phyloP scores from a whole-genome alignment of 164 flowering plant species.

The Houttuynia cordata region DNA sequence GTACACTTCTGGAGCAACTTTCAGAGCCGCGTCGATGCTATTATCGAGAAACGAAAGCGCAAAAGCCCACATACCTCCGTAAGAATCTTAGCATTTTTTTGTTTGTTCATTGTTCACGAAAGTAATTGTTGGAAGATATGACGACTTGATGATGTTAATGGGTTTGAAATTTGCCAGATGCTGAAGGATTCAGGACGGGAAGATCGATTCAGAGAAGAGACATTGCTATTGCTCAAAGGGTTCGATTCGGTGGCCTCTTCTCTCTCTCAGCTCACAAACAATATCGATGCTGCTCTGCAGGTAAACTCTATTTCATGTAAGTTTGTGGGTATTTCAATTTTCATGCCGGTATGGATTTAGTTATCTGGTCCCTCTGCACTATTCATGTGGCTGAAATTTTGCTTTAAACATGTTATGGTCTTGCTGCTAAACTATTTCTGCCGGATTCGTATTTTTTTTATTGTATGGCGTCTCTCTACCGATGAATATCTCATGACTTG shows the following conservation, averaged over 20 bases:
- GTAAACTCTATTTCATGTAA: constrained; percentile 12
- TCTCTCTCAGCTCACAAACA: constrained; percentile 54
- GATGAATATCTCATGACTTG: too few relatives aligned
- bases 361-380: neutral
- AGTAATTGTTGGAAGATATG: neutral
- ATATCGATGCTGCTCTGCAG: constrained; percentile 65
- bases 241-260: constrained; percentile 70
- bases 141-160: neutral
- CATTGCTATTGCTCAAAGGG: constrained; percentile 73
- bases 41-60: constrained; percentile 37
- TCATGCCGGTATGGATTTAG: neutral
- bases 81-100: constrained; percentile 3
- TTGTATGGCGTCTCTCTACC: too few relatives aligned
- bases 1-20: constrained; percentile 64
- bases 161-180: neutral
- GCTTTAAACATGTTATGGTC: too few relatives aligned
- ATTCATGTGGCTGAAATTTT: neutral
- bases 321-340: neutral
- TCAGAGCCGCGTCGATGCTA: constrained; percentile 40
- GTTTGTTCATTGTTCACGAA: neutral
- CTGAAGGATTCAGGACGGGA: constrained; percentile 20
- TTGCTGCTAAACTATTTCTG: too few relatives aligned
- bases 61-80: constrained; percentile 12
- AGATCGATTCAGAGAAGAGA: constrained; percentile 50
- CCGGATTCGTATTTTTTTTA: too few relatives aligned